phyloP scores from a whole-genome alignment of 2,329 filamentous ascomycete species.

The Exophiala calicioides region DNA sequence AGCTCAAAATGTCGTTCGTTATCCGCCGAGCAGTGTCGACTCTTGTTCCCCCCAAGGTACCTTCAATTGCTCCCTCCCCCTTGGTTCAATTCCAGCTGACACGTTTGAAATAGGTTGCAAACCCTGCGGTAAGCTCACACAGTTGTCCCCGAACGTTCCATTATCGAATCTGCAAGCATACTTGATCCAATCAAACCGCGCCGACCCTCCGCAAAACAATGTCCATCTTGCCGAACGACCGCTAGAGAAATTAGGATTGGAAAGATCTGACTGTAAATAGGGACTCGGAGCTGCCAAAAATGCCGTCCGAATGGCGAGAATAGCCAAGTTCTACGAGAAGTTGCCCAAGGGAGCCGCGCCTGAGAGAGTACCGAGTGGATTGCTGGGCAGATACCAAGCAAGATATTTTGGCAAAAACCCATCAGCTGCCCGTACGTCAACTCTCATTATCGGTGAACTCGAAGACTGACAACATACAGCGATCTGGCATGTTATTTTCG shows the following conservation, averaged over 20 bases:
- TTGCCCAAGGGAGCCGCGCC: conserved; percentile 91
- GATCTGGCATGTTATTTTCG: conserved; percentile 79
- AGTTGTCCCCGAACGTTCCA: neutral
- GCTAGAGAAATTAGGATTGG: neutral
- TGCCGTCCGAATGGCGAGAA: conserved; percentile 95
- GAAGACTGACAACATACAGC: conserved; percentile 56
- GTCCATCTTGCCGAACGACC: no score
- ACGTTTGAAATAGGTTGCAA: conserved; percentile 20
- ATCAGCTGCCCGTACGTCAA: conserved; percentile 77
- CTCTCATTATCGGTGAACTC: conserved; percentile 3
- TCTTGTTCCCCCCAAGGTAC: conserved; percentile 99
- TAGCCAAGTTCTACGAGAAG: conserved; percentile 98
- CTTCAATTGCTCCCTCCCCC: conserved; percentile 22
- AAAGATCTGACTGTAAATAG: conserved; percentile 50
- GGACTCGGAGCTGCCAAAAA: conserved; percentile 92
- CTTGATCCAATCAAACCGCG: neutral
- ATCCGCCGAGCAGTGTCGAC: conserved; percentile 91
- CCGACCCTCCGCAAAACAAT: no score
- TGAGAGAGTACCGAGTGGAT: conserved; percentile 75
- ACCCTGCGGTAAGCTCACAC: conserved; percentile 24
- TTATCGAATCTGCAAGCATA: neutral
- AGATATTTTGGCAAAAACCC: conserved; percentile 94
- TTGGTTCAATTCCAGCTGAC: conserved; percentile 9
- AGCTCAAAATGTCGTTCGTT: conserved; percentile 83
- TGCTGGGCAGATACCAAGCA: conserved; percentile 82